Conservation (phyloP, 2,329 filamentous ascomycete genomes). For the Colletotrichum sp. region DNA sequence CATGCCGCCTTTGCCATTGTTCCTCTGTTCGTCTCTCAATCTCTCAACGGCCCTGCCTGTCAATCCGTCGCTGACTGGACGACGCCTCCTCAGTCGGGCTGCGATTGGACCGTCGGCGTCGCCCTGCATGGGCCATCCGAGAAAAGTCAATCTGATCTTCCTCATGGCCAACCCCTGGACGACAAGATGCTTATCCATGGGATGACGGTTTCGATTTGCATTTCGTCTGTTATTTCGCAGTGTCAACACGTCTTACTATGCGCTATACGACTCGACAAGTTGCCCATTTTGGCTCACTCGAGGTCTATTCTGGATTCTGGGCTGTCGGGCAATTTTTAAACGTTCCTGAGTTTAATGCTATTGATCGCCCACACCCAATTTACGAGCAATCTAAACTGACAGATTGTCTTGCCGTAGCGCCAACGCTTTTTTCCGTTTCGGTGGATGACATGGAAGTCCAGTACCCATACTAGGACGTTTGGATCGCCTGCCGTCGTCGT, state of each 20-base stretch:
- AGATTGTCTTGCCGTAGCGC: neutral
- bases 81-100: neutral
- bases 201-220: slow-evolving; percentile 9
- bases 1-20: neutral
- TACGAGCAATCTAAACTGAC: neutral
- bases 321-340: neutral
- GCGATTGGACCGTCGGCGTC: neutral
- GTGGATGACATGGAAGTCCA: neutral
- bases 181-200: slow-evolving; percentile 1
- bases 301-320: neutral
- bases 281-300: neutral
- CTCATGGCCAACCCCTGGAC: slow-evolving; percentile 1
- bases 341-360: neutral
- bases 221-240: neutral
- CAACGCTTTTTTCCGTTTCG: neutral
- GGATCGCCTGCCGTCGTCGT: neutral
- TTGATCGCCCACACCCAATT: neutral
- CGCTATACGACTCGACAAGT: neutral
- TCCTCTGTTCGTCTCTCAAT: neutral
- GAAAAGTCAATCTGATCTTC: slow-evolving; percentile 14
- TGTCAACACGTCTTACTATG: neutral
- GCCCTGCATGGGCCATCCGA: slow-evolving; percentile 1
- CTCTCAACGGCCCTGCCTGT: neutral
- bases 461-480: neutral
- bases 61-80: neutral